Conservation (phyloP, 1,284 basidiomycete species). For the Cutaneotrichosporon mucoides region DNA sequence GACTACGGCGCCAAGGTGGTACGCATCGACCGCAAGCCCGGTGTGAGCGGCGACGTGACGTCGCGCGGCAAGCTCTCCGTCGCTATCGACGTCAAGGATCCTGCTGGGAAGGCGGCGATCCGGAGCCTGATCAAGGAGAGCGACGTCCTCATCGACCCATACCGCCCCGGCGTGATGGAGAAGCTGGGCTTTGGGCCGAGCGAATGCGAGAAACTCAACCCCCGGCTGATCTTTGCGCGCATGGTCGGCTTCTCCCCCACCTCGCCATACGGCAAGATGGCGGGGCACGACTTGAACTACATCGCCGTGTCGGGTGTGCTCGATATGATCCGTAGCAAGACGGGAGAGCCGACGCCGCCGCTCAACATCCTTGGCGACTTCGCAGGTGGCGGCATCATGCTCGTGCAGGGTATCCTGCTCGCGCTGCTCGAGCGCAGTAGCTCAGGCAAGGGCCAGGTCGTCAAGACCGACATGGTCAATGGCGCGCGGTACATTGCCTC, state of each 20-base stretch:
- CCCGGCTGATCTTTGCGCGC: constrained; percentile 18
- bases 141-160: constrained; percentile 22
- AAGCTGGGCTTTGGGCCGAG: constrained; percentile 16
- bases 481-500: constrained; percentile 15
- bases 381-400: constrained; percentile 19
- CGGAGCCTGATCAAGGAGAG: constrained; percentile 1
- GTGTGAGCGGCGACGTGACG: constrained; percentile 5
- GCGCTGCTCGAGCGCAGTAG: constrained; percentile 12
- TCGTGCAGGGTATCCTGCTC: constrained; percentile 18
- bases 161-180: constrained; percentile 20
- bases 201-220: constrained; percentile 6
- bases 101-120: constrained; percentile 5
- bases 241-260: constrained; percentile 17
- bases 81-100: constrained; percentile 12
- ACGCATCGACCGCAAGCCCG: constrained; percentile 15
- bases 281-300: constrained; percentile 23
- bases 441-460: constrained; percentile 18
- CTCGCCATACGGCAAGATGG: constrained; percentile 12
- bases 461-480: constrained; percentile 19
- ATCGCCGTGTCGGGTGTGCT: constrained; percentile 19
- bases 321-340: constrained; percentile 10
- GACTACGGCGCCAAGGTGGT: constrained; percentile 14
- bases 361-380: constrained; percentile 22
- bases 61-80: constrained; percentile 12
- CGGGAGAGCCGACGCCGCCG: constrained; percentile 13